Evolutionary conservation across 1,139 yeast species (phyloP).

Genomic region (Candida labiduridarum): DNA sequence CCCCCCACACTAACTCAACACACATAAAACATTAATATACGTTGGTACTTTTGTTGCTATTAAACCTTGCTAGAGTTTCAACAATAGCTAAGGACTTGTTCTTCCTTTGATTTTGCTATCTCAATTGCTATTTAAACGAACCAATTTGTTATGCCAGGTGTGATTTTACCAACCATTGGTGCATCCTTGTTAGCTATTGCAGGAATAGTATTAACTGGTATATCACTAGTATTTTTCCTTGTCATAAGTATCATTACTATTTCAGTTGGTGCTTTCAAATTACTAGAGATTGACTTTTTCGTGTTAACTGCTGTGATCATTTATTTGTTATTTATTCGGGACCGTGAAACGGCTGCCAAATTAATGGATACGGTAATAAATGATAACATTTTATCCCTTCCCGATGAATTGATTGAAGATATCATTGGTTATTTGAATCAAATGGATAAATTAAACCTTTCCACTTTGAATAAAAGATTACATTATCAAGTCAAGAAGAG

Average conservation of each 20-base stretch:
- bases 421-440: constrained; percentile 15
- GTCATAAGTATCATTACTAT: background rate
- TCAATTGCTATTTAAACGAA: background rate
- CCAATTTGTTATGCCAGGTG: constrained; percentile 1
- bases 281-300: constrained; percentile 1
- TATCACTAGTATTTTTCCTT: background rate
- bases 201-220: background rate
- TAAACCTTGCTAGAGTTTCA: background rate
- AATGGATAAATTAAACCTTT: constrained; percentile 11
- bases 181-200: background rate
- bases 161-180: background rate
- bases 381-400: constrained; percentile 6
- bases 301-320: background rate
- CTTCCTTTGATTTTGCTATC: background rate
- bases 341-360: background rate
- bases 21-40: background rate
- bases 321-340: background rate
- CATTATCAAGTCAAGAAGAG: constrained; percentile 7
- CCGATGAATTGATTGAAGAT: constrained; percentile 13
- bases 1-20: background rate
- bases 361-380: background rate
- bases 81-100: background rate
- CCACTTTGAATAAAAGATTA: constrained; percentile 11
- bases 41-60: background rate
- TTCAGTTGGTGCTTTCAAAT: background rate